A percentile compares a stretch with the other conserved stretches of the same genome.
Evolutionary conservation across 495 filamentous ascomycete genomes (phyloP).

Genomic region (Penicillium salamii): DNA sequence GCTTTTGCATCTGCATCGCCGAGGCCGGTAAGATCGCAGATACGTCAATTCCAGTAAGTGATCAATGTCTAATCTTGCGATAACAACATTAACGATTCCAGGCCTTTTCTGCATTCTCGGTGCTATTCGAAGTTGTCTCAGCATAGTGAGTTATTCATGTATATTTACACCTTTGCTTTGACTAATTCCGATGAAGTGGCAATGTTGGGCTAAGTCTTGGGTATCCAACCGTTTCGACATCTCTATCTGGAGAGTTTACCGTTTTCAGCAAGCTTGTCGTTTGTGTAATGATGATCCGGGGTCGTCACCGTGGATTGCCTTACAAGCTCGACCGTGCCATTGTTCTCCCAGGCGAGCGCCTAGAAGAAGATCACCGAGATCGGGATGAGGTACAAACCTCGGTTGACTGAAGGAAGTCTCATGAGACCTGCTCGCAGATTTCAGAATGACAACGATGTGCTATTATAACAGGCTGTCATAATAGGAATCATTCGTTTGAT

Average conservation of each 20-base stretch:
- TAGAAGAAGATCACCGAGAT: constrained; percentile 24
- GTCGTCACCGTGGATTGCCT: constrained; percentile 83
- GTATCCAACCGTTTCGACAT: constrained; percentile 65
- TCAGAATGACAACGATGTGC: constrained; percentile 4
- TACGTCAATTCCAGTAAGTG: constrained; percentile 39
- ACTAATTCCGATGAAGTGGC: constrained; percentile 39
- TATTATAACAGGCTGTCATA: too few relatives aligned
- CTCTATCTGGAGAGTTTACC: constrained; percentile 71
- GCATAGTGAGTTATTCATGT: constrained; percentile 54
- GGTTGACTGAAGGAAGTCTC: not conserved
- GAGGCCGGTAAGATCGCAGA: constrained; percentile 51
- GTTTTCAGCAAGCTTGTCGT: constrained; percentile 79
- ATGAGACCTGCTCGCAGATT: not conserved
- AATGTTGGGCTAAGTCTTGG: constrained; percentile 87
- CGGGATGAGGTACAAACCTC: not conserved
- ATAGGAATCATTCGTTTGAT: too few relatives aligned
- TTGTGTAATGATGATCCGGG: constrained; percentile 84
- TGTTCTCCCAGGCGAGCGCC: constrained; percentile 66
- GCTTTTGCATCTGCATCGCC: constrained; percentile 57
- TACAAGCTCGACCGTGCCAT: constrained; percentile 88
- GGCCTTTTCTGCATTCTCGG: constrained; percentile 55
- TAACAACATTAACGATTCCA: constrained; percentile 1
- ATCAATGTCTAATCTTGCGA: not conserved
- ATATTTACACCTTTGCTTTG: not conserved
- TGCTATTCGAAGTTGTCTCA: constrained; percentile 82